A percentile compares a stretch with the other conserved stretches of the same genome.
Evolutionary conservation across 208 protist genomes (phyloP).

Genomic region (Acanthamoeba castellanii): DNA sequence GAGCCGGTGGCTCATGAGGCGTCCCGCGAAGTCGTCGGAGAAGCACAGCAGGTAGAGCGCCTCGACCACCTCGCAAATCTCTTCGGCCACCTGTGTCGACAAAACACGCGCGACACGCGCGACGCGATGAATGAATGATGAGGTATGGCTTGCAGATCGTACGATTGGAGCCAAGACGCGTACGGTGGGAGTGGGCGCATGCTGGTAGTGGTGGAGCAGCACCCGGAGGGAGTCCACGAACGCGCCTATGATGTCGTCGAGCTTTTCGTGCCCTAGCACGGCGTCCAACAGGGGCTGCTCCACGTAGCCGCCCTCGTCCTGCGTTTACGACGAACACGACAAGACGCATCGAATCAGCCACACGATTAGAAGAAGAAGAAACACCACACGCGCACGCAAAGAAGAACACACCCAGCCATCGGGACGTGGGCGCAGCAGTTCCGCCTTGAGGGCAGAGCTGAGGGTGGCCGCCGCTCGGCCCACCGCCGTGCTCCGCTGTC

Average conservation of each 20-base stretch:
- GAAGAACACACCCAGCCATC: not conserved
- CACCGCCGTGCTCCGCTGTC: not conserved
- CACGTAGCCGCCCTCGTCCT: not conserved
- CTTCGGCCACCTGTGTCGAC: not conserved
- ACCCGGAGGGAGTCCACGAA: slow-evolving; percentile 17
- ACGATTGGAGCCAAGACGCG: not conserved
- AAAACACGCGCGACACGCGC: not conserved
- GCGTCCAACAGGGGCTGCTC: slow-evolving; percentile 33
- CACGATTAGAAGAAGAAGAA: not conserved
- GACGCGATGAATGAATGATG: not conserved
- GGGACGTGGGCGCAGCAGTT: not conserved
- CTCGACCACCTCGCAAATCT: not conserved
- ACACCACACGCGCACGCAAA: not conserved
- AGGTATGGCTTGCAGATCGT: not conserved
- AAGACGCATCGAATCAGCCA: not conserved
- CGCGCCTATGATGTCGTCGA: slow-evolving; percentile 8
- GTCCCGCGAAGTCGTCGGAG: slow-evolving; percentile 49
- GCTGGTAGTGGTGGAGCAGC: slow-evolving; percentile 12
- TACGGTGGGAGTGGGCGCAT: not conserved
- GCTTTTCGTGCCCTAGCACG: not conserved
- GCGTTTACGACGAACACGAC: not conserved
- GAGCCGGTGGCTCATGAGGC: not conserved
- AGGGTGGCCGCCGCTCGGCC: not conserved
- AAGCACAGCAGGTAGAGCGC: slow-evolving; percentile 30
- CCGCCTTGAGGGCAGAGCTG: not conserved